Base-by-base conservation (phyloP, 106 monocot species). In the Vanilla planifolia region DNA sequence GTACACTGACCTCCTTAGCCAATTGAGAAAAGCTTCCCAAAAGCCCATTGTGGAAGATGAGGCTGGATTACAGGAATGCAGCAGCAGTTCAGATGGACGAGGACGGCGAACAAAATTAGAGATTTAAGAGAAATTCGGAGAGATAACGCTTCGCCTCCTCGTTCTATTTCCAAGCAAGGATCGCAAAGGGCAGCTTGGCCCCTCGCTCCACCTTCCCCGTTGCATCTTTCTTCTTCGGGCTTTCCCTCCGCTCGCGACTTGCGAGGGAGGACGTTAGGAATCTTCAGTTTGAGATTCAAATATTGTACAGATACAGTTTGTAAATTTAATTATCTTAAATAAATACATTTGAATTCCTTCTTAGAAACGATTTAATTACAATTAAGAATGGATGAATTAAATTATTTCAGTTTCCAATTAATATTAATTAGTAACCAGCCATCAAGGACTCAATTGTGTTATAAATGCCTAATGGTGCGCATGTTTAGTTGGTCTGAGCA, bases 1-100 rank as follows among this genome's bases (percentile, higher is more conserved):
- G 3, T 35, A 28, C 35, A 9, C 56, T 57, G 24, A 95, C 95
- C 89, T 95, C 43, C 95, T 65, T 29, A 95, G 86, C 95, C 95
- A 95, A 64, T 90, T 86, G 70, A 95, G 86, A 63, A 95, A 81
- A 57, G 83, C 73, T 61, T 95, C 89, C 95, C 86, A 90, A 41
- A 89, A 57, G 9, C 83, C 86, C 95, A 95, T 95, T 61, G 70
- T 57, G 45, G 30, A 30, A 33, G 37, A 57, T 22, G 62, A 61
- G 37, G 15, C 6, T 23, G 3, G 19, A 43, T 15, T 33, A 14
- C 29, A 22, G 13, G 23, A 59, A 56, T 8, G 35, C 57, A 35
- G n/a, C 8, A 16, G 2, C 15, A 17, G 15, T 32, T 32, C 21
- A 53, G 26, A 9, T 24, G 22, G 50, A 26, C 4, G 30, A 28